Conservation (phyloP, 148 eudicot genomes). For the Cornus kousa region DNA sequence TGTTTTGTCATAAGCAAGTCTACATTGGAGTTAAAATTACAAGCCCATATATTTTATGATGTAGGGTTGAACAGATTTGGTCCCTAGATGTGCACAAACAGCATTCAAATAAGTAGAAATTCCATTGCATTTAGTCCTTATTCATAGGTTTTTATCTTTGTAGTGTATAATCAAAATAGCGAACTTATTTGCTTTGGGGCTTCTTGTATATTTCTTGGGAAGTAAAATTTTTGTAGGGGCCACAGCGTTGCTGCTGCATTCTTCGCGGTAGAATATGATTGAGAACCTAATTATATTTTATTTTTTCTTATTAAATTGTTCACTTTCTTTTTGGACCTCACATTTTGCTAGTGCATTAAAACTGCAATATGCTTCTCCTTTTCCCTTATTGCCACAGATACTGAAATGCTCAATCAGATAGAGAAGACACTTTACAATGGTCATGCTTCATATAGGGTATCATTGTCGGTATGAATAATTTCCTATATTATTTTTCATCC, state of each 20-base stretch:
- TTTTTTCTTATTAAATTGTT: background rate
- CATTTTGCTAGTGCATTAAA: background rate
- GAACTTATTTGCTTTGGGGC: background rate
- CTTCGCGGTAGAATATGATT: background rate
- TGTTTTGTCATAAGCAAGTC: too few species aligned
- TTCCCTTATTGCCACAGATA: slow-evolving; percentile 43
- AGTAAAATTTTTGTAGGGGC: background rate
- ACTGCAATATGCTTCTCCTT: background rate
- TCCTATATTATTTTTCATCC: slow-evolving; percentile 1
- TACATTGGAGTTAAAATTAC: too few species aligned
- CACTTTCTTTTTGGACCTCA: background rate
- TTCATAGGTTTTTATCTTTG: too few species aligned
- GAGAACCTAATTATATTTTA: background rate
- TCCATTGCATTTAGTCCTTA: background rate
- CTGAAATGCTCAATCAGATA: slow-evolving; percentile 63
- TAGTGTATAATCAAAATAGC: background rate
- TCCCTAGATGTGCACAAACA: background rate
- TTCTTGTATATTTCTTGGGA: too few species aligned
- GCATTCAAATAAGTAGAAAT: background rate
- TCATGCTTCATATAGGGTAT: slow-evolving; percentile 71
- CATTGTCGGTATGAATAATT: slow-evolving; percentile 52
- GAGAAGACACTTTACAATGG: slow-evolving; percentile 58
- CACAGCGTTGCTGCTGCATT: background rate
- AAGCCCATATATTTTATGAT: too few species aligned
- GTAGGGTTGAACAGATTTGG: too few species aligned